Evolutionary conservation across 164 flowering plant species (phyloP).

Genomic region (Magnolia sinica): DNA sequence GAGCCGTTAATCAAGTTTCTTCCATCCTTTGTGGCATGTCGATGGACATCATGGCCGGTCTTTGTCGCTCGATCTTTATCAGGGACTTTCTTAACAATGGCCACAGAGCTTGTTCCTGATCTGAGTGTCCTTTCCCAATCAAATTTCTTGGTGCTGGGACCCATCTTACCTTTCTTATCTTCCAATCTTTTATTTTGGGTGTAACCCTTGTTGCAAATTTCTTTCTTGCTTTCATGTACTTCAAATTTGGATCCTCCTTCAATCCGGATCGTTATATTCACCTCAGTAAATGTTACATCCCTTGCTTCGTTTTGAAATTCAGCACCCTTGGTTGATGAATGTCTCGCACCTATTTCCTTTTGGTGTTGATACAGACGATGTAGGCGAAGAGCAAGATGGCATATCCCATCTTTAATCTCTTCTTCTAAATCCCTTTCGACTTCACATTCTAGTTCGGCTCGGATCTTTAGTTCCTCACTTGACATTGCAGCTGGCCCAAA

Average conservation of each 20-base stretch:
- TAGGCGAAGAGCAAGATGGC: constrained; percentile 47
- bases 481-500: constrained; percentile 18
- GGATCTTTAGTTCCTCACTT: constrained; percentile 45
- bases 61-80: neutral
- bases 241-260: constrained; percentile 56
- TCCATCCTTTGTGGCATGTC: neutral
- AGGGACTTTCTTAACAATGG: neutral
- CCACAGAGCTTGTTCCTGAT: constrained; percentile 17
- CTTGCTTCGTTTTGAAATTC: neutral
- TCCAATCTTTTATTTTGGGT: constrained; percentile 8
- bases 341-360: constrained; percentile 21
- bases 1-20: neutral
- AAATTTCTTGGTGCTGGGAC: constrained; percentile 23
- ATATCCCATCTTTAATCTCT: constrained; percentile 67
- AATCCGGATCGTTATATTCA: constrained; percentile 49
- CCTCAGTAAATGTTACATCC: constrained; percentile 27
- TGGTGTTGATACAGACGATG: constrained; percentile 50
- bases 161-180: constrained; percentile 2
- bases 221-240: constrained; percentile 48
- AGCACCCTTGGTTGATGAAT: neutral
- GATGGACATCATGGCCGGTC: neutral
- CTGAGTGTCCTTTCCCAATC: constrained; percentile 53
- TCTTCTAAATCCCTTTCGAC: constrained; percentile 55
- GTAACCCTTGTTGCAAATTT: constrained; percentile 1
- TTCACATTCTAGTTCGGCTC: constrained; percentile 48